Evolutionary conservation across 768 basidiomycete genomes (phyloP).

Genomic region (Sistotremastrum suecicum): DNA sequence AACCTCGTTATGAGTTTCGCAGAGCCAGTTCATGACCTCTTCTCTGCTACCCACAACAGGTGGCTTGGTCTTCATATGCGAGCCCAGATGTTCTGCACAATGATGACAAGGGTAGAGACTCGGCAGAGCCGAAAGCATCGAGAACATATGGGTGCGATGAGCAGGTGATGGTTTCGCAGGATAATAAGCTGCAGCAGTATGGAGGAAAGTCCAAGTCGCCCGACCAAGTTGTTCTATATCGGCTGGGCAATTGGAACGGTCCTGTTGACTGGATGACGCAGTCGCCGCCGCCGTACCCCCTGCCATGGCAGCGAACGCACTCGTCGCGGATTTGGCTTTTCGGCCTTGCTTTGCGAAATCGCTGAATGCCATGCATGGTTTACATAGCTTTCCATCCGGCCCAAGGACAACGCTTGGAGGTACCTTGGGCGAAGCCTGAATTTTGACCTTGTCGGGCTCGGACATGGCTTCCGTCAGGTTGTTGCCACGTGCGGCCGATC

Average conservation of each 20-base stretch:
- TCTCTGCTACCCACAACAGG: conserved; percentile 66
- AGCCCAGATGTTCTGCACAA: conserved; percentile 74
- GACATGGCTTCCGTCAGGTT: not conserved
- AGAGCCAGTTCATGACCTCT: conserved; percentile 73
- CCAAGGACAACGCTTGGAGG: conserved; percentile 82
- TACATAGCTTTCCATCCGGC: conserved; percentile 92
- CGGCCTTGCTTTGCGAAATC: conserved; percentile 26
- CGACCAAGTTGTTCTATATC: conserved; percentile 83
- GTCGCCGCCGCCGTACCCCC: conserved; percentile 13
- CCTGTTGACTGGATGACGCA: conserved; percentile 9
- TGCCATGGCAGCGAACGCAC: conserved; percentile 18
- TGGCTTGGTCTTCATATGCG: conserved; percentile 48
- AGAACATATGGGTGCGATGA: conserved; percentile 76
- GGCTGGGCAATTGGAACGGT: conserved; percentile 60
- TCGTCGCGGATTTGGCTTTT: conserved; percentile 19
- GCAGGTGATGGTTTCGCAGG: conserved; percentile 62
- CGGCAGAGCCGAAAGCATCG: conserved; percentile 64
- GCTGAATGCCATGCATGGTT: conserved; percentile 74
- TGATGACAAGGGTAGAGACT: conserved; percentile 76
- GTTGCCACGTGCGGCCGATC: too few relatives aligned
- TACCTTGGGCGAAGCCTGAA: conserved; percentile 12
- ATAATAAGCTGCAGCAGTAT: conserved; percentile 91
- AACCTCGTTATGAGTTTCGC: conserved; percentile 86
- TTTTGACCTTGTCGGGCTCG: conserved; percentile 7
- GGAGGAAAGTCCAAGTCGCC: conserved; percentile 95